Conservation (phyloP, 2,329 filamentous ascomycete species). For the Lanzia echinophila region DNA sequence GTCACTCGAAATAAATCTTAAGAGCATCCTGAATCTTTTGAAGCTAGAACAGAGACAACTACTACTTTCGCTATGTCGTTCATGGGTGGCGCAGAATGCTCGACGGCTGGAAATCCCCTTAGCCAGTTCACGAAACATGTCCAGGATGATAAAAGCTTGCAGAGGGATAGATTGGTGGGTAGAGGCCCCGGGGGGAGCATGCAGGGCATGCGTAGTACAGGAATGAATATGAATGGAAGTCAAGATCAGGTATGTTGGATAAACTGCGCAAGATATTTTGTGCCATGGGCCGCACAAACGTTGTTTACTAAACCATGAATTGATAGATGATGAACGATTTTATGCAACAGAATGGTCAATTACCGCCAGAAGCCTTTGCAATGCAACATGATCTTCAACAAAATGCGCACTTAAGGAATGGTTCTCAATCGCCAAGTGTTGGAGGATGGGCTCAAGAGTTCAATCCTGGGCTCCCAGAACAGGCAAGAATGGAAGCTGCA, state of each 20-base stretch:
- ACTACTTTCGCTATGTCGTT: conserved; percentile 66
- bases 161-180: conserved; percentile 81
- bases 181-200: conserved; percentile 63
- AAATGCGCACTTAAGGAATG: conserved; percentile 20
- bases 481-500: conserved; percentile 65
- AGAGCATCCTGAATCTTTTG: background rate
- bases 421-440: conserved; percentile 30
- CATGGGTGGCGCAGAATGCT: conserved; percentile 92
- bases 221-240: conserved; percentile 37
- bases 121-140: conserved; percentile 97
- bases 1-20: background rate
- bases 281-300: background rate
- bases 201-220: conserved; percentile 70
- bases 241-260: conserved; percentile 59
- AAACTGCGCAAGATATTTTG: background rate
- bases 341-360: conserved; percentile 66
- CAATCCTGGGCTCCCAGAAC: conserved; percentile 44
- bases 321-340: conserved; percentile 87
- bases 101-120: conserved; percentile 89
- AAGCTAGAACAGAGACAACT: background rate
- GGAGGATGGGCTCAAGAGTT: conserved; percentile 60
- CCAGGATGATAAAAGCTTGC: conserved; percentile 90
- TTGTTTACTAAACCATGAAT: conserved; percentile 8
- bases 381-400: conserved; percentile 30
- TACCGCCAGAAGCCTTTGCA: conserved; percentile 37